Conservation (phyloP, 1,139 yeast genomes). For the Entelexis paramagnoliae region DNA sequence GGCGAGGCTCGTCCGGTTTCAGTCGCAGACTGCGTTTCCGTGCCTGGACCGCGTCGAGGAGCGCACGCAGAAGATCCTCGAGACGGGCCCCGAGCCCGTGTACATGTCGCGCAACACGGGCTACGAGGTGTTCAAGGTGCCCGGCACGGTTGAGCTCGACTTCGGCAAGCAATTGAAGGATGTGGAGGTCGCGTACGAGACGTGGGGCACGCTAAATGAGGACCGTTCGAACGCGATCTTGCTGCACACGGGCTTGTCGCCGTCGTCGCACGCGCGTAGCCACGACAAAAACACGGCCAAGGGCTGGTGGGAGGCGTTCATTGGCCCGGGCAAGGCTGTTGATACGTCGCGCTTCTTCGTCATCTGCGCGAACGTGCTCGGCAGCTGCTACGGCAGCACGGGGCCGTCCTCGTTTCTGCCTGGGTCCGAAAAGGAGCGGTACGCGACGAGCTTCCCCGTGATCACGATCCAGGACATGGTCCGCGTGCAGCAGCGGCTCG, state of each 20-base stretch:
- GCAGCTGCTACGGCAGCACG: constrained; percentile 92
- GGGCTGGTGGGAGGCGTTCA: constrained; percentile 96
- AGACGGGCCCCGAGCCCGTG: constrained; percentile 79
- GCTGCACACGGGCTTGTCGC: constrained; percentile 83
- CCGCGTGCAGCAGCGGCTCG: constrained; percentile 67
- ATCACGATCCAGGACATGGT: constrained; percentile 83
- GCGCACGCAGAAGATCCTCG: constrained; percentile 33
- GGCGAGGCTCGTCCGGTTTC: not conserved
- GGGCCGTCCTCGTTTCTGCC: constrained; percentile 85
- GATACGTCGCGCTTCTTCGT: constrained; percentile 76
- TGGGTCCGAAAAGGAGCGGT: constrained; percentile 48
- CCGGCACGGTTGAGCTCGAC: constrained; percentile 58
- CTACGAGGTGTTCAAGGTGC: constrained; percentile 47
- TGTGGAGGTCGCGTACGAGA: constrained; percentile 76
- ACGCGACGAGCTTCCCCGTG: constrained; percentile 84
- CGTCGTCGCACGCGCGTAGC: constrained; percentile 90
- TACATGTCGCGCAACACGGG: constrained; percentile 60
- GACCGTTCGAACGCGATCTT: constrained; percentile 61
- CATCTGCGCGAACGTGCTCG: constrained; percentile 81
- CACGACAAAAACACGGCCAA: constrained; percentile 56
- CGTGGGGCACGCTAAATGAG: constrained; percentile 70
- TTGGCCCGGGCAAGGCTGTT: constrained; percentile 69
- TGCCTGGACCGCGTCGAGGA: constrained; percentile 70
- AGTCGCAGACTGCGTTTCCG: constrained; percentile 43
- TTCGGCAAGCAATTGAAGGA: constrained; percentile 71